Evolutionary conservation across 2,329 filamentous ascomycete species (phyloP).

Genomic region (Phialocephala sp.): DNA sequence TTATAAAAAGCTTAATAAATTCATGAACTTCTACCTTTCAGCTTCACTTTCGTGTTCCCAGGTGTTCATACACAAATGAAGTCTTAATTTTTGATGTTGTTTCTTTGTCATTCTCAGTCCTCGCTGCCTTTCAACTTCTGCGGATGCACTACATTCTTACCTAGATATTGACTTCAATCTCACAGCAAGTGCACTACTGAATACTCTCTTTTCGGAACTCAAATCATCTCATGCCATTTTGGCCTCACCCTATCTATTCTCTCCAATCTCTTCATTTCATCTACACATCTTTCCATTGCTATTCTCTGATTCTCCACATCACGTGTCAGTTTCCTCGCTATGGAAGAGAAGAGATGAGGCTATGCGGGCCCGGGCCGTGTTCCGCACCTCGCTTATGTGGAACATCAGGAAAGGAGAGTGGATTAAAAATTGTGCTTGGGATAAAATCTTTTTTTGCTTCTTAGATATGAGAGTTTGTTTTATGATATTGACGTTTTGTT

Average conservation of each 20-base stretch:
- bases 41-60: background rate
- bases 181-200: background rate
- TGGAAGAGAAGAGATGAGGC: background rate
- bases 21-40: background rate
- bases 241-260: no score
- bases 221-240: background rate
- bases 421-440: background rate
- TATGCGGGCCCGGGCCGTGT: background rate
- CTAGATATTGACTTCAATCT: no score
- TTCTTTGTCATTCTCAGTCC: background rate
- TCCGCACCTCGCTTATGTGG: background rate
- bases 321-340: no score
- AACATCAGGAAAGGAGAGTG: background rate
- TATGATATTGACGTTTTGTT: no score
- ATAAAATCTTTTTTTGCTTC: background rate
- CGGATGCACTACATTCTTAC: no score
- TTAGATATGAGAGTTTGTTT: no score
- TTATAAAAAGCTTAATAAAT: conserved; percentile 5
- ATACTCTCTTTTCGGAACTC: background rate
- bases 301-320: no score
- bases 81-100: background rate
- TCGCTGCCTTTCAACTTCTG: no score
- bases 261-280: background rate
- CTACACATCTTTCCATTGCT: no score
- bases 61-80: background rate